phyloP scores from a whole-genome alignment of 805 yeast genomes.

The Lipomyces spencermartinsiae region DNA sequence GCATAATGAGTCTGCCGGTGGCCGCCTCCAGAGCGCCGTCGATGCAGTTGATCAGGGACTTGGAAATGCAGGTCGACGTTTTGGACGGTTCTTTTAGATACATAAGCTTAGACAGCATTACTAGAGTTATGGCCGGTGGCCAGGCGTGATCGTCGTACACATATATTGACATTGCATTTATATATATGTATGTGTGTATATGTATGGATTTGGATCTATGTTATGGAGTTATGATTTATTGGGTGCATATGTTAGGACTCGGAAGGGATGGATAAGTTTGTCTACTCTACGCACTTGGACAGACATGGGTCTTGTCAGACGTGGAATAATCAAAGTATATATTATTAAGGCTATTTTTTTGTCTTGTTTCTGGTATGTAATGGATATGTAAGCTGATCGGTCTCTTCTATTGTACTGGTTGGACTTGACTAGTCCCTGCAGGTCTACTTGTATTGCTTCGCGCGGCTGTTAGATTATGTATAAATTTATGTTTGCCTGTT shows the following conservation, averaged over 20 bases:
- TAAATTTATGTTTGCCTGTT: not conserved
- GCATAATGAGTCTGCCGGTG: constrained; percentile 54
- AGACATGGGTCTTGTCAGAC: not conserved
- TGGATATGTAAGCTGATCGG: not conserved
- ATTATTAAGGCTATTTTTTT: not conserved
- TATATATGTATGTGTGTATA: not conserved
- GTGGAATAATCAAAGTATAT: not conserved
- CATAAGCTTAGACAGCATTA: not conserved
- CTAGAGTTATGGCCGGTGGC: not conserved
- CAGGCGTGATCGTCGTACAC: not conserved
- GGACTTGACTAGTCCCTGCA: not conserved
- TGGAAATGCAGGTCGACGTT: constrained; percentile 19
- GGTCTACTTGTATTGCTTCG: not conserved
- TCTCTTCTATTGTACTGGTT: not conserved
- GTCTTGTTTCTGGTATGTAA: not conserved
- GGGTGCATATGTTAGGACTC: not conserved
- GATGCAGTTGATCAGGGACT: constrained; percentile 43
- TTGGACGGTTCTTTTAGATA: constrained; percentile 20
- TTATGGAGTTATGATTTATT: not conserved
- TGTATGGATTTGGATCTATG: constrained; percentile 6
- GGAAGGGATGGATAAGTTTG: not conserved
- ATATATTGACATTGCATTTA: not conserved
- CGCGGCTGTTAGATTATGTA: not conserved
- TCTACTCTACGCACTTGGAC: not conserved
- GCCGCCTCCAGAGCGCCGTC: constrained; percentile 53